Conservation (phyloP, 2,329 filamentous ascomycete species). For the Cladosporium sp. region DNA sequence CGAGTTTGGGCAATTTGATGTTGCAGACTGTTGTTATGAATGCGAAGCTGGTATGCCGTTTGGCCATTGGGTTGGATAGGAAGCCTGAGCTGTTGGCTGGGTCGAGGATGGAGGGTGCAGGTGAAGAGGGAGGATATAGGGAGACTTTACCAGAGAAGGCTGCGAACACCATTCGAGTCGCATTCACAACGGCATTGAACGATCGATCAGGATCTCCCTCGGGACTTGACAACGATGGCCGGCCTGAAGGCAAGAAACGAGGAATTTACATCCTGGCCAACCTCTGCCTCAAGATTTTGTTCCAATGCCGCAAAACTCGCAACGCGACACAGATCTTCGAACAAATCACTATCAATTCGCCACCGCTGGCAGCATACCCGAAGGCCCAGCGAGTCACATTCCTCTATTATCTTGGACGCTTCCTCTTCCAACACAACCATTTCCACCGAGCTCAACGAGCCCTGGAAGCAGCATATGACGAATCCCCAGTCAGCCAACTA, state of each 20-base stretch:
- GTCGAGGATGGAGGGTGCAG: conserved; percentile 39
- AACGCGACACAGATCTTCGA: conserved; percentile 84
- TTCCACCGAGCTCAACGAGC: conserved; percentile 73
- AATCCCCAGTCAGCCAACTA: conserved; percentile 54
- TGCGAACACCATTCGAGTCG: conserved; percentile 83
- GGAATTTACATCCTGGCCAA: conserved; percentile 93
- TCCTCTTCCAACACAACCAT: conserved; percentile 79
- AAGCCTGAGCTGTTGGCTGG: conserved; percentile 71
- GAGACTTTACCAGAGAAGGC: conserved; percentile 81
- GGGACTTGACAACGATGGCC: conserved; percentile 50
- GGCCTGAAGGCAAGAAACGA: conserved; percentile 76
- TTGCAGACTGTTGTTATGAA: conserved; percentile 79
- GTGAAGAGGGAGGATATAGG: conserved; percentile 61
- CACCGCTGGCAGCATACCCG: conserved; percentile 75
- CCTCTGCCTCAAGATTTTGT: conserved; percentile 80
- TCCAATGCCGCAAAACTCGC: conserved; percentile 79
- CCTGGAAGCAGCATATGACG: conserved; percentile 73
- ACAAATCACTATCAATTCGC: conserved; percentile 79
- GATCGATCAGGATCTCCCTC: conserved; percentile 62
- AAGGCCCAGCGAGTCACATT: conserved; percentile 85
- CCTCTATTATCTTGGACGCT: conserved; percentile 89
- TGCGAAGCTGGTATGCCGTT: conserved; percentile 71
- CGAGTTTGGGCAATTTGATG: conserved; percentile 73
- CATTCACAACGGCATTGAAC: conserved; percentile 84
- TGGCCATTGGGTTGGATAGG: conserved; percentile 80